These are phyloP conservation scores for Linum tenue DNA, from an alignment of 345 rosid genomes.

Conservation along the genomic window DNA sequence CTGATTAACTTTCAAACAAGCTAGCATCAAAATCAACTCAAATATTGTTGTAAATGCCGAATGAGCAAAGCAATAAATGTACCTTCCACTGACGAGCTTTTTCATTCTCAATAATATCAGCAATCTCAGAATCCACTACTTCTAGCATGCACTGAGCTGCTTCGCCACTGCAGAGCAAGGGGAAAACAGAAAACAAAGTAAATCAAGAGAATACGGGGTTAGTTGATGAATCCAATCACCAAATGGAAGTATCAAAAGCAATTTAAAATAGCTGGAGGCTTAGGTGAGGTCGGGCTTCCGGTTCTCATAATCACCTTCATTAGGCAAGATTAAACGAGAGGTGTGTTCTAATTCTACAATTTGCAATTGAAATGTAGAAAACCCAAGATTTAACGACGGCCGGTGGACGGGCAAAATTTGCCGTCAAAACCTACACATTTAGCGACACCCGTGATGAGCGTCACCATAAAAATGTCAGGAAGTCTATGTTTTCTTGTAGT, in stretches of 20 bases:
- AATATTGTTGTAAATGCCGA: not conserved
- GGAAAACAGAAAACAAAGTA: not conserved
- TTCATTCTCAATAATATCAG: conserved; percentile 91
- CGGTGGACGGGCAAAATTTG: too few species aligned
- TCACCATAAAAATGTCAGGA: too few species aligned
- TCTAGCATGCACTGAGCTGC: conserved; percentile 79
- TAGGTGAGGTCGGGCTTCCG: conserved; percentile 58
- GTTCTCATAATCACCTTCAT: conserved; percentile 85
- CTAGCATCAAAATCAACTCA: not conserved
- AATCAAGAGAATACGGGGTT: not conserved
- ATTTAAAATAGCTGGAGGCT: conserved; percentile 9
- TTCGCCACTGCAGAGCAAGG: conserved; percentile 61
- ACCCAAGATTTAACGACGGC: too few species aligned
- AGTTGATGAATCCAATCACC: not conserved
- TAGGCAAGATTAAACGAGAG: conserved; percentile 34
- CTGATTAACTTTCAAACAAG: not conserved
- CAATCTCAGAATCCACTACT: conserved; percentile 88
- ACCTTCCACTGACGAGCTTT: conserved; percentile 99
- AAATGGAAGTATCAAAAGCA: not conserved
- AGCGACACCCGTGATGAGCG: too few species aligned
- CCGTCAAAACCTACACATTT: too few species aligned
- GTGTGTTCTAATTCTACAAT: too few species aligned
- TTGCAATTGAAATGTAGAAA: too few species aligned
- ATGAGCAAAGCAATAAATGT: not conserved
- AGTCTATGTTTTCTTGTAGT: too few species aligned